Base-by-base conservation (phyloP, 1,139 yeast species). In the Blastobotrys indianensis region DNA sequence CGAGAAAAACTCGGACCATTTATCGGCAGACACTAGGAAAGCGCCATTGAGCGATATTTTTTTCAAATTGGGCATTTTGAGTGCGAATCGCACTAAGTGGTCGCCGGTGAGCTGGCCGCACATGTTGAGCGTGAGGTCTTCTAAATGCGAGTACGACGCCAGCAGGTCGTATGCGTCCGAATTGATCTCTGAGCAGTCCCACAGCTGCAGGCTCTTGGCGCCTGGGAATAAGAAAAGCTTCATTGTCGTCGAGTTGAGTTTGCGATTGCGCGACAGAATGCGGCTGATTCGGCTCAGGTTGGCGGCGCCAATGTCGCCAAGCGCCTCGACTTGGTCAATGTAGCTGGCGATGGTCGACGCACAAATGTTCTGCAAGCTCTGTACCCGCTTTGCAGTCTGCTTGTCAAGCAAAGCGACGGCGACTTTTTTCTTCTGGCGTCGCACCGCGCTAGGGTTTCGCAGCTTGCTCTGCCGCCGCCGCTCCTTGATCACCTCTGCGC, bases 101-200 rank as follows among this genome's bases (percentile, higher is more conserved):
- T 82, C 88, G 61, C 85, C 85, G 56, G 83, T 88, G 34, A 92
- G 67, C 56, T 85, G 94, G 2, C 98, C 98, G 68, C 97, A 92
- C 97, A 88, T 90, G 50, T 80, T 80, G 41, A 92, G 68, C 0
- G 83, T 82, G 36, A 92, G 65, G 1, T 73, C 66, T 54, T 77
- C 80, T 3, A 92, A 53, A 34, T 81, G 72, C 54, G 97, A 85
- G 61, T 68, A 84, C 0, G 95, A 73, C 0, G 90, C 90, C 37
- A 92, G 79, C 54, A 80, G 74, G 54, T 76, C 75, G 49, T 83
- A 74, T 0, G 94, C 76, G 52, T 77, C 83, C 36, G 76, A 73
- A 31, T 78, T 77, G 29, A 92, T 75, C 47, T 80, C 81, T 1
- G 96, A 87, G 63, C 98, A 92, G 66, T 92, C 98, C 92, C 95